phyloP scores from a whole-genome alignment of 164 flowering plant genomes.

The Sedum album region DNA sequence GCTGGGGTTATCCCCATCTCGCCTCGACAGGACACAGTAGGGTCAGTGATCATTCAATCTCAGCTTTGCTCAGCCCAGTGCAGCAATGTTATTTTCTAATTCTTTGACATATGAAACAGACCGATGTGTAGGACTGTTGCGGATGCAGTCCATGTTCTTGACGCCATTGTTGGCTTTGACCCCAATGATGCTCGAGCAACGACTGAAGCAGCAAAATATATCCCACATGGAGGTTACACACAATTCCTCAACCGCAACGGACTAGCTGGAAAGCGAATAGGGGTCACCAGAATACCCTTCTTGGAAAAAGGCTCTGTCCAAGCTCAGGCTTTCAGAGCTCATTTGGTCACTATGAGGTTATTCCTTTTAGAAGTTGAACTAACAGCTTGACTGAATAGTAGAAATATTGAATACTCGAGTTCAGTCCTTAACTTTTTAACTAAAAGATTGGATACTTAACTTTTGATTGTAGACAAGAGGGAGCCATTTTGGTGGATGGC shows the following conservation, averaged over 20 bases:
- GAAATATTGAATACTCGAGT: neutral
- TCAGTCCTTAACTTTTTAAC: neutral
- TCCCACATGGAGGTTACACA: constrained; percentile 26
- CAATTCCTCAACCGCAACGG: constrained; percentile 37
- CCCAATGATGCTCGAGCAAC: constrained; percentile 8
- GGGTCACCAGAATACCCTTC: constrained; percentile 15
- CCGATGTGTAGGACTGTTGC: constrained; percentile 12
- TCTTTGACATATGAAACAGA: neutral
- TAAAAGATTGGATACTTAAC: neutral
- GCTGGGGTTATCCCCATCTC: constrained; percentile 18
- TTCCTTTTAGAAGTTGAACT: neutral
- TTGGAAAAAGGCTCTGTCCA: neutral
- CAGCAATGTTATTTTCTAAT: neutral
- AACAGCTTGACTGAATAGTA: neutral
- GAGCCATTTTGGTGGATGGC: constrained; percentile 26
- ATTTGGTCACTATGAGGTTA: constrained; percentile 20
- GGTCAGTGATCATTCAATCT: constrained; percentile 5
- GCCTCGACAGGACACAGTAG: constrained; percentile 18
- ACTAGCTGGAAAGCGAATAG: constrained; percentile 34
- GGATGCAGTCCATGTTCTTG: constrained; percentile 11
- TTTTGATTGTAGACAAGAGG: constrained; percentile 13
- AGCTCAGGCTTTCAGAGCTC: constrained; percentile 11
- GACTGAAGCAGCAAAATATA: constrained; percentile 1
- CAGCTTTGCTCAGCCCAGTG: neutral
- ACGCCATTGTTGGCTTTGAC: constrained; percentile 11